phyloP scores from a whole-genome alignment of 202 grass and related monocot genomes.

The Hordeum pubiflorum region DNA sequence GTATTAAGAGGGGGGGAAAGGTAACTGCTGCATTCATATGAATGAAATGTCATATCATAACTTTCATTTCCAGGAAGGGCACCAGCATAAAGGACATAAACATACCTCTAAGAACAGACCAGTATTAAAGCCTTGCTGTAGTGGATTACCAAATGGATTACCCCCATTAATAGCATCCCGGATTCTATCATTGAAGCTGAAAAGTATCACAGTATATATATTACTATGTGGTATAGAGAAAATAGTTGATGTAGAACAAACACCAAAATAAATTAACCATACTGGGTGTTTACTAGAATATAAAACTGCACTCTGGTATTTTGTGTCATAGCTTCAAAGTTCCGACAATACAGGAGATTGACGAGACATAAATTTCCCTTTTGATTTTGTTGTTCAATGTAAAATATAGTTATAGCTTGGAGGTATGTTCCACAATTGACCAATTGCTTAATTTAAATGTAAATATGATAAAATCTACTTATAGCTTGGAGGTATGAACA shows the following conservation, averaged over 20 bases:
- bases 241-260: background rate
- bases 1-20: background rate
- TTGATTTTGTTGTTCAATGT: background rate
- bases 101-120: conserved; percentile 85
- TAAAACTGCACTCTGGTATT: background rate
- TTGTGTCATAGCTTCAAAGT: background rate
- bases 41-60: conserved; percentile 1
- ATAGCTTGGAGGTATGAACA: too few relatives aligned
- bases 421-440: background rate
- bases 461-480: background rate
- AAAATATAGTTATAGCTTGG: background rate
- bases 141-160: conserved; percentile 81
- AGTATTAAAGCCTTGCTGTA: conserved; percentile 82
- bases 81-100: background rate
- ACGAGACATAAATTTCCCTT: background rate
- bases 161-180: conserved; percentile 87
- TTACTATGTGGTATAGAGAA: background rate
- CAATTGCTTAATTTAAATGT: background rate
- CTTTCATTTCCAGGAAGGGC: background rate
- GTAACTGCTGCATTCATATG: background rate
- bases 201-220: conserved; percentile 6
- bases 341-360: background rate
- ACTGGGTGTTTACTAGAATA: background rate
- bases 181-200: conserved; percentile 95
- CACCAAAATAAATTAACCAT: background rate